Evolutionary conservation across 768 basidiomycete genomes (phyloP).

Genomic region (Lepiota venenata): DNA sequence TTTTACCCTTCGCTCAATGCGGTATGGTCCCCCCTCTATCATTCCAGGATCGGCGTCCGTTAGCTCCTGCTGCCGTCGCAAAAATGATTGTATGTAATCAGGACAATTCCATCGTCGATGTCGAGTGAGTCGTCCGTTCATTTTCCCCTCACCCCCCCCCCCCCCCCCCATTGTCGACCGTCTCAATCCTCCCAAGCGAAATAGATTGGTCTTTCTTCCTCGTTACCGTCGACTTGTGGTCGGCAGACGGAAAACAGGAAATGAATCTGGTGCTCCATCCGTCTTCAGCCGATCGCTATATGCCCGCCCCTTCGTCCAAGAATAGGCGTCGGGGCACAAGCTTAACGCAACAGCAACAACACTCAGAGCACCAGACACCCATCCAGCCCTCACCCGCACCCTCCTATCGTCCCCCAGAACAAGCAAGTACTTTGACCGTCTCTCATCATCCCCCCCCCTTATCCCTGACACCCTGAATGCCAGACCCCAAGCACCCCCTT

Average conservation of each 20-base stretch:
- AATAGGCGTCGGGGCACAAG: conserved; percentile 38
- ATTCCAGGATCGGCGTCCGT: conserved; percentile 83
- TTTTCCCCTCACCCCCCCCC: not conserved
- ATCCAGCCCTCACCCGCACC: conserved; percentile 44
- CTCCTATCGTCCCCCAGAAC: conserved; percentile 39
- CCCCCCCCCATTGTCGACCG: conserved; percentile 13
- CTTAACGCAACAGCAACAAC: conserved; percentile 29
- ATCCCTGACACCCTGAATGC: conserved; percentile 8
- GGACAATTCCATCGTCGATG: conserved; percentile 64
- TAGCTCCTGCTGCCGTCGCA: conserved; percentile 88
- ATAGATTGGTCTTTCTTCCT: conserved; percentile 87
- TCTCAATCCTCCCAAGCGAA: conserved; percentile 46
- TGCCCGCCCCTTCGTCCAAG: conserved; percentile 38
- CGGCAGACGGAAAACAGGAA: conserved; percentile 74
- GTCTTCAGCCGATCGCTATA: conserved; percentile 71
- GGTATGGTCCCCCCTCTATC: conserved; percentile 15
- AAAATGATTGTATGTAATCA: conserved; percentile 75
- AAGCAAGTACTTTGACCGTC: conserved; percentile 35
- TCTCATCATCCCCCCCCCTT: conserved; percentile 7
- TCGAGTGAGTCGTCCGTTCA: conserved; percentile 56
- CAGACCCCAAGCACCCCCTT: conserved; percentile 26
- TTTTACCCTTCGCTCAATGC: not conserved
- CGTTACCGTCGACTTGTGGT: conserved; percentile 93
- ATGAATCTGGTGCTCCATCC: conserved; percentile 91
- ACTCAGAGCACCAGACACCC: conserved; percentile 43